Evolutionary conservation across 305 asterid species (phyloP), one percentile per base, ranked within the genome.

Genomic region (Coffea humblotiana): DNA sequence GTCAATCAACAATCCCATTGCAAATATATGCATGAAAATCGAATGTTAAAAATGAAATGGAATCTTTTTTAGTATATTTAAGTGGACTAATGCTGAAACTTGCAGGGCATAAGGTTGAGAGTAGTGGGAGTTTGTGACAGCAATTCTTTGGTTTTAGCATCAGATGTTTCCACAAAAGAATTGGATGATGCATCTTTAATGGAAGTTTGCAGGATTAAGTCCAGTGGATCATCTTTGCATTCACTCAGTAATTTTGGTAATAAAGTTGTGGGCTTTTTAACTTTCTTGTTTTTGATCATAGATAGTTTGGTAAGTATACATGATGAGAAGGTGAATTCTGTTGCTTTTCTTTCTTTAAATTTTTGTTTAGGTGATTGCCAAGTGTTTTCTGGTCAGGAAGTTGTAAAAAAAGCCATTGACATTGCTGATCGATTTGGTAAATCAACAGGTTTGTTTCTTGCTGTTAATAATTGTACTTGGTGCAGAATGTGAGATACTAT

Each of bases 51-150:
- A 45, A 7, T 71, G 14, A 48, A 43, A 0, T 23, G 74, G 74
- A 18, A 21, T 15, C 2, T 21, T 27, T 8, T 43, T n/a, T 25
- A 51, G 10, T 7, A 68, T 51, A 32, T 56, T 25, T 73, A 18
- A 21, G 47, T 51, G 37, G 19, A 54, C 40, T 9, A 6, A 66
- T 37, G 52, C 27, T 23, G 12, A 51, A 52, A 63, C 72, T 78
- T 81, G 63, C 89, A 93, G 98, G 94, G 95, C 37, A 86, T 92
- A 82, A 87, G 88, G 86, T 70, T 94, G 84, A 91, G 92, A 80
- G 92, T 94, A 81, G 89, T 93, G 78, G 98, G 97, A 80, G 92
- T 94, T 78, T 91, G 96, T 82, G 99, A 95, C 80, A 92, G 98
- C 87, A 88, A 87, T 84, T 85, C 88, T 67, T 86, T 95, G 89